Conservation (phyloP, 148 eudicot genomes). For the Rhododendron williamsianum region DNA sequence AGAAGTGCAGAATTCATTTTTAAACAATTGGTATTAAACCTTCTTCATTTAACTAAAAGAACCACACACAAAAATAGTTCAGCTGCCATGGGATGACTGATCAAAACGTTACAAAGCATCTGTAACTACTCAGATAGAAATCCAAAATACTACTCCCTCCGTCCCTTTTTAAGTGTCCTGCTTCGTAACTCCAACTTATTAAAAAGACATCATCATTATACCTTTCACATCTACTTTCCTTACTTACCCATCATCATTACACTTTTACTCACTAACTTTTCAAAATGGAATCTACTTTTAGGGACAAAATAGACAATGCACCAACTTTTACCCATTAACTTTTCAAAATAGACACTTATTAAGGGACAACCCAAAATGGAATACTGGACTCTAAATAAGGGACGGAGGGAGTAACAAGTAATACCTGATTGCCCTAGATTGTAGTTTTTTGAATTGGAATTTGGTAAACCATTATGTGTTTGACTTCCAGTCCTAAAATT, state of each 20-base stretch:
- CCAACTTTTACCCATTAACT: too few species aligned
- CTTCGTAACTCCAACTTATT: too few species aligned
- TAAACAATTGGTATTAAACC: neutral
- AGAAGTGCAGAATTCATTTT: neutral
- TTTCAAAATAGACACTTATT: too few species aligned
- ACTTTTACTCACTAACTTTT: too few species aligned
- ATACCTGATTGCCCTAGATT: slow-evolving; percentile 61
- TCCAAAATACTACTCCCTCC: neutral
- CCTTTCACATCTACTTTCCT: too few species aligned
- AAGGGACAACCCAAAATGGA: too few species aligned
- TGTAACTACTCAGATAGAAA: neutral
- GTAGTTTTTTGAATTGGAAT: slow-evolving; percentile 39
- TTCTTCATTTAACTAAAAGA: neutral
- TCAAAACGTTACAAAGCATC: neutral
- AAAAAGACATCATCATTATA: too few species aligned
- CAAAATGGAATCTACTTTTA: too few species aligned
- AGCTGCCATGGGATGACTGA: slow-evolving; percentile 5
- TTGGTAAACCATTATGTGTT: slow-evolving; percentile 37
- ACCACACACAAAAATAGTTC: neutral
- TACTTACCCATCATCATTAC: too few species aligned
- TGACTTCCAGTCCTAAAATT: slow-evolving; percentile 55
- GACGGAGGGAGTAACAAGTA: neutral
- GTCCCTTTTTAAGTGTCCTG: too few species aligned
- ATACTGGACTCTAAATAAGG: too few species aligned
- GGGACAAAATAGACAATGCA: too few species aligned